Evolutionary conservation across 2,329 filamentous ascomycete species (phyloP).

Genomic region (Microsporum canis): DNA sequence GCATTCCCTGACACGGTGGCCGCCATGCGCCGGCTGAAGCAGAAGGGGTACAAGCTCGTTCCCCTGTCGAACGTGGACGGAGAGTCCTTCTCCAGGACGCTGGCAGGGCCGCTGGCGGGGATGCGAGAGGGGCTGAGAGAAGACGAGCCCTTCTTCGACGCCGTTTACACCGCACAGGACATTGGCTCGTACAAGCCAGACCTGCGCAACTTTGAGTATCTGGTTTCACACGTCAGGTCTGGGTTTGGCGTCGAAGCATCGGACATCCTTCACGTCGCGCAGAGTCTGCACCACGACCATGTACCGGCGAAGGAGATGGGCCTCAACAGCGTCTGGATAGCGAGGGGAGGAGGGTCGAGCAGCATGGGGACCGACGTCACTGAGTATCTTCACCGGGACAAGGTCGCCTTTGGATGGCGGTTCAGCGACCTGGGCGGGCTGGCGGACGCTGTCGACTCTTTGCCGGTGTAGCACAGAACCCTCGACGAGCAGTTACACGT

Average conservation of each 20-base stretch:
- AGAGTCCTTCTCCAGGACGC: constrained; percentile 39
- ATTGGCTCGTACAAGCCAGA: constrained; percentile 63
- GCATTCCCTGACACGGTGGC: constrained; percentile 47
- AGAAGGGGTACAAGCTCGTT: constrained; percentile 42
- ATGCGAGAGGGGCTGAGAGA: constrained; percentile 22
- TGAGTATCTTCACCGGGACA: constrained; percentile 20
- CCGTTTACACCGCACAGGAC: constrained; percentile 57
- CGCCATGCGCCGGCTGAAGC: constrained; percentile 39
- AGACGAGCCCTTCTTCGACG: constrained; percentile 42
- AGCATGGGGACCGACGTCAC: constrained; percentile 37
- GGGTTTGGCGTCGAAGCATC: constrained; percentile 47
- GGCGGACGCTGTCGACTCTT: constrained; percentile 39
- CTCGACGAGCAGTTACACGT: background rate
- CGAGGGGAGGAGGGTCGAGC: constrained; percentile 33
- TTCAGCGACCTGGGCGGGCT: constrained; percentile 50
- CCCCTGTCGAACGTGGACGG: constrained; percentile 49
- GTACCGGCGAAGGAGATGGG: constrained; percentile 51
- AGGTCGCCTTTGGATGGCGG: constrained; percentile 42
- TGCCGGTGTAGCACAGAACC: background rate
- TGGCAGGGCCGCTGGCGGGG: constrained; percentile 39
- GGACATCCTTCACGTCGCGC: constrained; percentile 55
- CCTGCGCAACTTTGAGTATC: constrained; percentile 52
- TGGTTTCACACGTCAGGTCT: constrained; percentile 44
- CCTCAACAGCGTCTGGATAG: constrained; percentile 55
- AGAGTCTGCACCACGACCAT: constrained; percentile 58